phyloP scores from a whole-genome alignment of 768 basidiomycete genomes.

The Boletus rufocinnamomeus region DNA sequence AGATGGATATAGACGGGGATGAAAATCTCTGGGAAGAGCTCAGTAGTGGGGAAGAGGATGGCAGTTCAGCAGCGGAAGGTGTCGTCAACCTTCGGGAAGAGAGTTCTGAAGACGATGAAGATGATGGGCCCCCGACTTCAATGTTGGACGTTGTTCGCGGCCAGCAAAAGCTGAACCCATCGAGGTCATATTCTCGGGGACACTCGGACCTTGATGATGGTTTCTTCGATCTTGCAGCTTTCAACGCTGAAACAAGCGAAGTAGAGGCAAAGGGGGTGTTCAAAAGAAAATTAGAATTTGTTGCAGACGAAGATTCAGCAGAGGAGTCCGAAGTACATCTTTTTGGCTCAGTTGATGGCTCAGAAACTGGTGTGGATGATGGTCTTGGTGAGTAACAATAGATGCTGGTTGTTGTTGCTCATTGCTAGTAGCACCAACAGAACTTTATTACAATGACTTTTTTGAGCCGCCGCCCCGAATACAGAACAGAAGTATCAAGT shows the following conservation, averaged over 20 bases:
- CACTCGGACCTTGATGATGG: conserved; percentile 74
- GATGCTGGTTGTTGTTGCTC: background rate
- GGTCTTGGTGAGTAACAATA: conserved; percentile 39
- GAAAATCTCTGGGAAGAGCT: conserved; percentile 33
- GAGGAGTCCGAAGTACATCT: conserved; percentile 64
- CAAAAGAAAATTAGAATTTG: conserved; percentile 58
- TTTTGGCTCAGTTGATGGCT: conserved; percentile 60
- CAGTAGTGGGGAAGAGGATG: conserved; percentile 23
- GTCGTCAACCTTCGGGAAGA: conserved; percentile 40
- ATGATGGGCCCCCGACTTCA: conserved; percentile 23
- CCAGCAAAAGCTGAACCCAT: conserved; percentile 28
- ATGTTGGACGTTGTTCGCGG: conserved; percentile 29
- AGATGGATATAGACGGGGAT: conserved; percentile 27
- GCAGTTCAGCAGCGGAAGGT: conserved; percentile 30
- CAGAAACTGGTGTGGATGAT: conserved; percentile 42
- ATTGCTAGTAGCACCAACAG: conserved; percentile 37
- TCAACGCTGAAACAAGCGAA: conserved; percentile 84
- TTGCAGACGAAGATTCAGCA: conserved; percentile 50
- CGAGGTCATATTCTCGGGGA: conserved; percentile 24
- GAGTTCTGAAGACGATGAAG: conserved; percentile 41
- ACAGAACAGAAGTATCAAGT: conserved; percentile 20
- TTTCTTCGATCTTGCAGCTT: conserved; percentile 86
- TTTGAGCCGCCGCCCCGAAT: conserved; percentile 61
- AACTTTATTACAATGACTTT: conserved; percentile 74
- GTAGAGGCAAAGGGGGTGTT: conserved; percentile 67